Evolutionary conservation across 2,329 filamentous ascomycete genomes (phyloP), one percentile per base, ranked within the genome.

Genomic region (Aspergillus arachidicola): DNA sequence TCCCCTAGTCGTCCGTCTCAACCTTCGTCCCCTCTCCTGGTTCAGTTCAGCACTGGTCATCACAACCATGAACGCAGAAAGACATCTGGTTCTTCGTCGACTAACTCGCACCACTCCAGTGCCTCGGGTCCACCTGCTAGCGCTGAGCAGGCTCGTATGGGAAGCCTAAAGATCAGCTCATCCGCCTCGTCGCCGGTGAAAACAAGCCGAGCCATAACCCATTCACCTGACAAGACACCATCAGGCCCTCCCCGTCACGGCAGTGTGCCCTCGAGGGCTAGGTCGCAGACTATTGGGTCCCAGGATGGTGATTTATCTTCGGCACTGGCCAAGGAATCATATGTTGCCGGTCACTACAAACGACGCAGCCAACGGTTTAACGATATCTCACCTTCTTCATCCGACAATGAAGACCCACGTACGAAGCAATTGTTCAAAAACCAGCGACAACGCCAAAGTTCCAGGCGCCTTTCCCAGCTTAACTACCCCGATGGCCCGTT

Each of bases 331-430:
- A 86, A 91, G 58, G 78, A 84, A 62, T 80, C 83, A 14, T 87
- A 90, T 50, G 83, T 86, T 10, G 87, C 89, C 57, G 81, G 80
- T 34, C 94, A 97, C 73, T 89, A 94, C 71, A 97, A 97, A 76
- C 89, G 95, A 45, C 88, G 93, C 70, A 98, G 94, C 75, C 95
- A 97, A 72, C 91, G 97, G 2, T 93, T 98, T 71, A 48, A 48
- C 45, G 94, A 98, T 75, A 91, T 97, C 79, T 99, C 95, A 2
- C 95, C 95, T 3, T 98, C 95, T 0, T 98, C 94, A 0, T 99
- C 95, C 0, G 95, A 99, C 74, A 99, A 96, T 64, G 95, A 99
- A 79, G 93, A 96, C 57, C 91, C 94, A 51, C 92, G 96, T 72
- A 91, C 94, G 9, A 97, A 94, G 75, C 93, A 91, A 56, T 83